Percentiles rank a stretch among this genome's conserved stretches.
These are phyloP conservation scores for Candida takata DNA, from an alignment of 805 yeast genomes.

Conservation along the genomic window DNA sequence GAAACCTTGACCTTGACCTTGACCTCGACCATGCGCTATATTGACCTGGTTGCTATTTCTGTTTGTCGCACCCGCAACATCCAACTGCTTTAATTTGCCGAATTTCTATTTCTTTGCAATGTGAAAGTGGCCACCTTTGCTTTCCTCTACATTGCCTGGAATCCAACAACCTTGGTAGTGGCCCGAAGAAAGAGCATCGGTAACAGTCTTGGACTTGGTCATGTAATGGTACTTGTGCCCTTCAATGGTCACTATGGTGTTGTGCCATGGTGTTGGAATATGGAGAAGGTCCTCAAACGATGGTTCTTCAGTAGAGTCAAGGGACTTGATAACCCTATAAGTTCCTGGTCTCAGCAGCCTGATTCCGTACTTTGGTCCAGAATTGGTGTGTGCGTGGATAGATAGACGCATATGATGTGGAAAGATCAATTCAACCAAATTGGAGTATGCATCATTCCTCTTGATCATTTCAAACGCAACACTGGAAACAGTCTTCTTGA, in stretches of 20 bases:
- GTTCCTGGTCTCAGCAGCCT: slow-evolving; percentile 36
- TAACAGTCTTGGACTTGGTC: slow-evolving; percentile 30
- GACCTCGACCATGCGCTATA: no score
- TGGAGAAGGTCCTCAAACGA: slow-evolving; percentile 46
- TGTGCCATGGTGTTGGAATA: slow-evolving; percentile 66
- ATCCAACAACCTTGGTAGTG: slow-evolving; percentile 30
- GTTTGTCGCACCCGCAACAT: no score
- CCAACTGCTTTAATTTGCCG: no score
- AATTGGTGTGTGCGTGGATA: slow-evolving; percentile 53
- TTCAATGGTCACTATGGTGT: slow-evolving; percentile 39
- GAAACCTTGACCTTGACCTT: no score
- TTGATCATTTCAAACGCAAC: slow-evolving; percentile 61
- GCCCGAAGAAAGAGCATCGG: slow-evolving; percentile 32
- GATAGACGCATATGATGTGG: slow-evolving; percentile 55
- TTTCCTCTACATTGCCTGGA: slow-evolving; percentile 24
- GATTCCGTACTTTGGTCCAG: slow-evolving; percentile 56
- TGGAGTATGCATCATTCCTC: slow-evolving; percentile 59
- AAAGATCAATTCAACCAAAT: slow-evolving; percentile 50
- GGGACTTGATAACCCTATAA: slow-evolving; percentile 40
- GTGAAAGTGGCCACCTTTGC: slow-evolving; percentile 28
- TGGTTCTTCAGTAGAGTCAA: slow-evolving; percentile 35
- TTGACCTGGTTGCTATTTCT: no score
- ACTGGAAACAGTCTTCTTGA: slow-evolving; percentile 42
- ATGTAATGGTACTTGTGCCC: slow-evolving; percentile 28
- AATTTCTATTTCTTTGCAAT: slow-evolving; percentile 10